Base-by-base conservation (phyloP, 805 yeast genomes). In the Yamadazyma philogaea region DNA sequence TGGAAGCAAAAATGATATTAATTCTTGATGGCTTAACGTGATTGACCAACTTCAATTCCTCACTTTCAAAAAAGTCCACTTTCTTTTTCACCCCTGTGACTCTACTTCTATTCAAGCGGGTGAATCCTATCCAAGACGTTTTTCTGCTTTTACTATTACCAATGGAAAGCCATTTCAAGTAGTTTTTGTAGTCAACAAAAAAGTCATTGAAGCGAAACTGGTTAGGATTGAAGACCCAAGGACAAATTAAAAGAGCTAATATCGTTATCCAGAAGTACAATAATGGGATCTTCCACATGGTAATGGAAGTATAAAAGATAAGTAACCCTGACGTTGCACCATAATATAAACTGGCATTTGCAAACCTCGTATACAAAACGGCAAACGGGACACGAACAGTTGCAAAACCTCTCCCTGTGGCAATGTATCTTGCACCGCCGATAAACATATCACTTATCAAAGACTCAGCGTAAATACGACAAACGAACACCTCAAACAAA, bases 351-450 rank as follows among this genome's bases (percentile, higher is more conserved):
- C 86, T 76, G 38, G 81, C 84, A 31, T 56, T 51, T 1, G 90
- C 90, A 66, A 83, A 85, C 66, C 89, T 75, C 16, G 89, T 75
- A 59, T 83, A 85, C 52, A 85, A 67, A 27, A 79, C 82, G 14
- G 87, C 75, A 66, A 85, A 84, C 51, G 87, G 84, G 52, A 81
- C 81, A 71, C 93, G 78, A 15, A 85, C 78, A 37, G 90, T 84
- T 34, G 91, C 91, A 60, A 85, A 84, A 53, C 93, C 90, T 73
- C 95, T 77, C 61, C 93, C 93, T 14, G 93, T 85, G 32, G 90
- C 80, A 57, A 85, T 83, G 68, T 85, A 85, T 68, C 87, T 81
- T 49, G 95, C 95, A 63, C 93, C 93, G 64, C 95, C 95, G 50
- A 84, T 78, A 39, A 84, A 72, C 63, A 85, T 72, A 68, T 85